phyloP scores from a whole-genome alignment of 129 eudicot species.

The Smallanthus sonchifolius region DNA sequence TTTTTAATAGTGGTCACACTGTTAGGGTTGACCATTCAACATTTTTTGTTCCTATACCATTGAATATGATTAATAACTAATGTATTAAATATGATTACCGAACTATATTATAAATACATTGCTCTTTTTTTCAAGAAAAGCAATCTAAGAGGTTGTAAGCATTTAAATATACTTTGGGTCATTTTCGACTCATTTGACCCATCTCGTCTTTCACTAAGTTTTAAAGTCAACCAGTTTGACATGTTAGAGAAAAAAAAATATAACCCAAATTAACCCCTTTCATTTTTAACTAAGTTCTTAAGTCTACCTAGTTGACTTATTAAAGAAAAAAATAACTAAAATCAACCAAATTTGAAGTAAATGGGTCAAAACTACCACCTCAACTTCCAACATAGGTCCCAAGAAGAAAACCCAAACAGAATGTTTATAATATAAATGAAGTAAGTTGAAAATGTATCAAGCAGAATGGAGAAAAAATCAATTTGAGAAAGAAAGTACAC shows the following conservation, averaged over 20 bases:
- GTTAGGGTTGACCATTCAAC: neutral
- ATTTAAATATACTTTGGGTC: neutral
- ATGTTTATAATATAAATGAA: too few relatives aligned
- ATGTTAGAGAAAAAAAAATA: neutral
- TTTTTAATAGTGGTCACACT: neutral
- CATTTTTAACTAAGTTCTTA: neutral
- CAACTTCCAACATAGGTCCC: neutral
- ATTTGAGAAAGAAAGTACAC: neutral
- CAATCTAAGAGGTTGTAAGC: neutral
- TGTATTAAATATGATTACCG: neutral
- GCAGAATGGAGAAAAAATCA: too few relatives aligned
- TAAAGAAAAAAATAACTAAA: too few relatives aligned
- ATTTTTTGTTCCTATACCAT: neutral
- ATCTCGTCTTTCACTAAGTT: neutral
- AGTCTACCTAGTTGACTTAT: neutral
- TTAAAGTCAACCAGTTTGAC: neutral
- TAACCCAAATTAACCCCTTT: neutral
- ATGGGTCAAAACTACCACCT: too few relatives aligned
- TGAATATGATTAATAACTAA: neutral
- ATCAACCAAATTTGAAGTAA: neutral
- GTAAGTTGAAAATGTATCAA: too few relatives aligned
- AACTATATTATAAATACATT: neutral
- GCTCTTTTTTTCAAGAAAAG: neutral
- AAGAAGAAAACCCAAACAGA: neutral
- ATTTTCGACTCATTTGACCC: neutral